These are phyloP conservation scores for Phytophthora macrochlamydospora DNA, from an alignment of 352 stramenopile species.

Conservation along the genomic window DNA sequence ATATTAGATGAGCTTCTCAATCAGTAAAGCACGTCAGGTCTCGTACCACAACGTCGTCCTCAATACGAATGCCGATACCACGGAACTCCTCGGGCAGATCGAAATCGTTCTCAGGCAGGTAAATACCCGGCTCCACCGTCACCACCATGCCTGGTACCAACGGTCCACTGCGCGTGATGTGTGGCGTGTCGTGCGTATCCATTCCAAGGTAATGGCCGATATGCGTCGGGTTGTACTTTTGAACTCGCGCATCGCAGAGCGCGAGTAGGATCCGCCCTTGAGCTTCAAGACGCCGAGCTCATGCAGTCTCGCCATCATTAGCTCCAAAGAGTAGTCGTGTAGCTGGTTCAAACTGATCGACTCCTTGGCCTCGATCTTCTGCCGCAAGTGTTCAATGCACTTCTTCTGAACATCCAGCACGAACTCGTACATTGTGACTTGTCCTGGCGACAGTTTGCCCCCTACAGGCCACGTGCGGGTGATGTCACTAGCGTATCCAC, in stretches of 20 bases:
- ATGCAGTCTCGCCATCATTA: constrained; percentile 74
- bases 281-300: constrained; percentile 64
- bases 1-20: constrained; percentile 6
- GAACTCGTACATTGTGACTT: constrained; percentile 75
- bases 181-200: constrained; percentile 83
- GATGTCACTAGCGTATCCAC: constrained; percentile 84
- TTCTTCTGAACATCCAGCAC: constrained; percentile 81
- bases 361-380: constrained; percentile 50
- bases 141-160: constrained; percentile 81
- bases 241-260: constrained; percentile 57
- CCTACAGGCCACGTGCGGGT: constrained; percentile 80
- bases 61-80: constrained; percentile 85
- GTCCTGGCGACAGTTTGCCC: constrained; percentile 46
- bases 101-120: constrained; percentile 76
- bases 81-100: constrained; percentile 74
- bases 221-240: constrained; percentile 88
- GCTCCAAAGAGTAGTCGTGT: constrained; percentile 71
- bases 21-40: background rate
- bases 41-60: constrained; percentile 83
- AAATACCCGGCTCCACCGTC: constrained; percentile 84
- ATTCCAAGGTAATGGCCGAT: constrained; percentile 87
- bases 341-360: constrained; percentile 73
- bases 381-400: constrained; percentile 58
- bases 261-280: constrained; percentile 30
- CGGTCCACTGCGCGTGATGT: constrained; percentile 60